These are phyloP conservation scores for Thelonectria olida DNA, from an alignment of 2,329 filamentous ascomycete species.

Conservation along the genomic window DNA sequence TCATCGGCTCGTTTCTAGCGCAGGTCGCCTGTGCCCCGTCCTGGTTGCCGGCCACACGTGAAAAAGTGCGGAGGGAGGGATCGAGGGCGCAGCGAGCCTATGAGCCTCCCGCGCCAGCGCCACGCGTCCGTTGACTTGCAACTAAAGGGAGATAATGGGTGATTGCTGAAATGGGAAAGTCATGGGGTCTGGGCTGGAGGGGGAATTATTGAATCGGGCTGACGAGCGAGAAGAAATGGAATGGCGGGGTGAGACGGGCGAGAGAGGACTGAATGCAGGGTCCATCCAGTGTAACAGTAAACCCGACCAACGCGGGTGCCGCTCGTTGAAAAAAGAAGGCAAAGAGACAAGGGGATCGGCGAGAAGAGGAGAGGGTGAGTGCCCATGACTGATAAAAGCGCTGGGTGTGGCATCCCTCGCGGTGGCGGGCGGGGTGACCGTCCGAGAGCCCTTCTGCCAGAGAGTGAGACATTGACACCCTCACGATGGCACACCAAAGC, in stretches of 20 bases:
- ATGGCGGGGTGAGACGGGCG: conserved; percentile 22
- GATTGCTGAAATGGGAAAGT: conserved; percentile 37
- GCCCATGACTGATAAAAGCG: conserved; percentile 8
- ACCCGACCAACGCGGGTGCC: conserved; percentile 19
- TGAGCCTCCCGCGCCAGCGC: conserved; percentile 33
- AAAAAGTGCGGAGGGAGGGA: conserved; percentile 25
- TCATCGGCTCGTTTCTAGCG: conserved; percentile 37
- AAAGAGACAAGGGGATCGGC: conserved; percentile 4
- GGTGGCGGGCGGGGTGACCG: conserved; percentile 27
- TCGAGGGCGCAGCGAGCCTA: conserved; percentile 27
- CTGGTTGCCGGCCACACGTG: conserved; percentile 33
- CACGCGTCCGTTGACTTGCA: conserved; percentile 39
- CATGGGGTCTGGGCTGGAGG: conserved; percentile 31
- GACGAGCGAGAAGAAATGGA: conserved; percentile 21
- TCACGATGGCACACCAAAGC: conserved; percentile 22
- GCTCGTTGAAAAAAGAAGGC: not conserved
- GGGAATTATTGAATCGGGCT: conserved; percentile 30
- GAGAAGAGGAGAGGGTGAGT: conserved; percentile 9
- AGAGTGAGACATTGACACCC: conserved; percentile 44
- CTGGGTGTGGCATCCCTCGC: too few species aligned
- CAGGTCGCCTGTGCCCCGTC: conserved; percentile 30
- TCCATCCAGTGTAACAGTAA: not conserved
- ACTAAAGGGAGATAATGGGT: conserved; percentile 25
- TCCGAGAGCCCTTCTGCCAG: not conserved
- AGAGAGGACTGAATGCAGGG: conserved; percentile 1